These are phyloP conservation scores for Aleurites moluccanus DNA, from an alignment of 441 rosid species.

Conservation along the genomic window DNA sequence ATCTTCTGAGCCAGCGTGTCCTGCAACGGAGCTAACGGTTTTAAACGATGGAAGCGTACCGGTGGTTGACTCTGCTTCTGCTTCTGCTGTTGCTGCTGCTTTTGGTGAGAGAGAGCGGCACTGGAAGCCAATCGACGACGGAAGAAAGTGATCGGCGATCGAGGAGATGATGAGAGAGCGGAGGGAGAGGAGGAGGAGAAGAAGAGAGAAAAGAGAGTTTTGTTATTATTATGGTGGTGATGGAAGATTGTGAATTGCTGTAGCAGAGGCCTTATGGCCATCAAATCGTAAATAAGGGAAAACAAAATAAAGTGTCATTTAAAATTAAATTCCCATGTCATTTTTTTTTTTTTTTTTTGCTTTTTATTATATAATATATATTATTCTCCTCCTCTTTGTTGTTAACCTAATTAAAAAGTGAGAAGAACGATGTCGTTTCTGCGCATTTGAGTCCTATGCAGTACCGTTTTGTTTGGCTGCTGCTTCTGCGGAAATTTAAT, in stretches of 20 bases:
- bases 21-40: constrained; percentile 28
- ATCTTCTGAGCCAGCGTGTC: constrained; percentile 96
- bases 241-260: constrained; percentile 34
- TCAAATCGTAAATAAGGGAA: constrained; percentile 25
- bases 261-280: constrained; percentile 72
- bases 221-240: constrained; percentile 27
- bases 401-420: no score
- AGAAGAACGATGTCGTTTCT: no score
- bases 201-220: constrained; percentile 28
- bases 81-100: constrained; percentile 28
- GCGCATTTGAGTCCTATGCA: no score
- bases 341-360: background rate
- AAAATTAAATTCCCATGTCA: background rate
- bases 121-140: constrained; percentile 44
- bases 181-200: constrained; percentile 24
- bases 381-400: no score
- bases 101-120: constrained; percentile 37
- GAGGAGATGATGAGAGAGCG: constrained; percentile 19
- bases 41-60: constrained; percentile 11
- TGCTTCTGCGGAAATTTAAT: no score
- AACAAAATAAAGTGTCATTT: background rate
- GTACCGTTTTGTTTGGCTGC: no score
- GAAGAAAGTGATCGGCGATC: constrained; percentile 12
- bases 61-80: constrained; percentile 6
- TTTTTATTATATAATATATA: no score